Evolutionary conservation across 192 early-diverging fungal species (phyloP), one percentile per base, ranked within the genome.

Genomic region (Linnemannia exigua): DNA sequence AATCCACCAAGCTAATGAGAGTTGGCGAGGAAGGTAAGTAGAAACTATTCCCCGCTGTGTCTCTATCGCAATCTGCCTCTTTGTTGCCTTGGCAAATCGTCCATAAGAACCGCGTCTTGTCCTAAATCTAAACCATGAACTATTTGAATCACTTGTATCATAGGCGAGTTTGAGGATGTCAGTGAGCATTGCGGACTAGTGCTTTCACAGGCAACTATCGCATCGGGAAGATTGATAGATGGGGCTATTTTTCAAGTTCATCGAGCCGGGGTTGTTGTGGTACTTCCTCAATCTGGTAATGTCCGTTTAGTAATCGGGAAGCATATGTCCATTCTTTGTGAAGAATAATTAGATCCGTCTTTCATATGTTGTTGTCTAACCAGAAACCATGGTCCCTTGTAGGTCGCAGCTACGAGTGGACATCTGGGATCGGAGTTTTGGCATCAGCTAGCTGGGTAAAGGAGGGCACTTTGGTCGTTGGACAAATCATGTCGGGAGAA

Each of bases 1-100:
- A 80, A 31, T 76, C 74, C 11, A 86, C 84, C 1, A 86, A 76
- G n/a, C 17, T 86, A 17, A 86, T 86, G 78, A 54, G 61, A 3
- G 67, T 54, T 31, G 69, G 67, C 14, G 69, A 76, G 11, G 76
- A 46, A 75, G 82, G 76, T 78, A 71, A 63, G 74, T 7, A 51
- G 25, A 31, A 46, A 4, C 8, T 19, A 5, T 70, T 2, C 38
- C 36, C 41, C 19, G 19, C n/a, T 70, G 16, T 69, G 22, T 15
- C 15, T 36, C 67, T 44, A 44, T 47, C 19, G 22, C 20, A 1
- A 37, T 48, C 28, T 38, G 2, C 5, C 12, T 66, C 48, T 25
- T 66, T 66, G 5, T n/a, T 6, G 31, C 1, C 28, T 31, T 51
- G 9, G 12, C 72, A 22, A 46, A 25, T 63, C 9, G n/a, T 38